phyloP scores from a whole-genome alignment of 306 rosid species.

The Dryas octopetala region DNA sequence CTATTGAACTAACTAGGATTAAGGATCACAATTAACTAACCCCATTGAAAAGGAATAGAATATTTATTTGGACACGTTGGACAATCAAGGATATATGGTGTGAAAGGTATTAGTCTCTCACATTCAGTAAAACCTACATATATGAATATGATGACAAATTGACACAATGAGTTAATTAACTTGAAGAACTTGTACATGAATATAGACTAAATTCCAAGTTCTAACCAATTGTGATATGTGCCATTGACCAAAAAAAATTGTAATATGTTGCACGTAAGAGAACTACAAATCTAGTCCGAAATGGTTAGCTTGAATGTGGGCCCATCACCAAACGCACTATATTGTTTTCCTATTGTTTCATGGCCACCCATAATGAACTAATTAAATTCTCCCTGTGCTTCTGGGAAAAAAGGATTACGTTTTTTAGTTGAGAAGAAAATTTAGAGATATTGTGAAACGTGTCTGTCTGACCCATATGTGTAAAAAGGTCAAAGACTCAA shows the following conservation, averaged over 20 bases:
- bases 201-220: not conserved
- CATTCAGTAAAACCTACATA: not conserved
- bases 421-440: not conserved
- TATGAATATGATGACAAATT: not conserved
- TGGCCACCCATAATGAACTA: not conserved
- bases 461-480: not conserved
- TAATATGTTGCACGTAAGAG: not conserved
- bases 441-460: not conserved
- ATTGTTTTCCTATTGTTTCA: not conserved
- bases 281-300: not conserved
- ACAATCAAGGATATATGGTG: not conserved
- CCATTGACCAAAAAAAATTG: no score
- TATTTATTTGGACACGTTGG: not conserved
- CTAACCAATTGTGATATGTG: not conserved
- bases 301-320: not conserved
- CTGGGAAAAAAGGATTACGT: not conserved
- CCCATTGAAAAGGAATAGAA: not conserved
- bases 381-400: not conserved
- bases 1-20: not conserved
- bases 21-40: not conserved
- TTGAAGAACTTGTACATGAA: not conserved
- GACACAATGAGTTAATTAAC: not conserved
- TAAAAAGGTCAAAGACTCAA: not conserved
- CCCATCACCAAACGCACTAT: not conserved
- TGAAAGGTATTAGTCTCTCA: not conserved